Base-by-base conservation (phyloP, 352 stramenopile genomes). In the Pythium plurisporium region DNA sequence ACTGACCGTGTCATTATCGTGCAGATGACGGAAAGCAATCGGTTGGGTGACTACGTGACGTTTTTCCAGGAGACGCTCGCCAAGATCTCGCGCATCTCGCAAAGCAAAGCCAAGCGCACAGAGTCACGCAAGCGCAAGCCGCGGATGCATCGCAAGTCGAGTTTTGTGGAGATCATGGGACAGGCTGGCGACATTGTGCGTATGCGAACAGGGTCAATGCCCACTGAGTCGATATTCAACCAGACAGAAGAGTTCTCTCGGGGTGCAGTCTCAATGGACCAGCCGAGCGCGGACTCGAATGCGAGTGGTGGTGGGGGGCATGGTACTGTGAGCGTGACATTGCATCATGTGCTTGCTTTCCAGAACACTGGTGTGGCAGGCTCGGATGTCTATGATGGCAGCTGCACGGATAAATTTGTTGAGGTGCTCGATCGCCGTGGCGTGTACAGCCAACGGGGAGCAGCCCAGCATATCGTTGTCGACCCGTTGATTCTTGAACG, bases 1-100 rank as follows among this genome's bases (percentile, higher is more conserved):
- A 27, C 12, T 30, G 17, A 22, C 15, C 0, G 11, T 15, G 26
- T 37, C 14, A n/a, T 8, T 52, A 44, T 38, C 10, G 3, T 42
- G n/a, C 64, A 93, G 79, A 87, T 90, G 76, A 91, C 79, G 15
- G 65, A 70, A 40, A 87, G 73, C 25, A 82, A 89, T 52, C 64
- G 76, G 0, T 46, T 94, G 7, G 69, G 61, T 20, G 82, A 90
- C 50, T 94, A 94, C 56, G 68, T 92, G 7, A 53, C 70, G 5
- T 94, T 90, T 59, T 87, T 91, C 25, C 71, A 89, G 22, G 72
- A 90, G 31, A 91, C 76, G 0, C 70, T 92, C 26, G 40, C 59
- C 23, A 85, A 81, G 54, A 82, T 90, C 36, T 58, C 62, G 4
- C 66, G 69, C 6, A 57, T 79, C 3, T 73, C 76, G 38, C 77